A percentile compares a stretch with the other conserved stretches of the same genome.
Evolutionary conservation across 1,284 basidiomycete species (phyloP).

Genomic region (Trametes polyzona): DNA sequence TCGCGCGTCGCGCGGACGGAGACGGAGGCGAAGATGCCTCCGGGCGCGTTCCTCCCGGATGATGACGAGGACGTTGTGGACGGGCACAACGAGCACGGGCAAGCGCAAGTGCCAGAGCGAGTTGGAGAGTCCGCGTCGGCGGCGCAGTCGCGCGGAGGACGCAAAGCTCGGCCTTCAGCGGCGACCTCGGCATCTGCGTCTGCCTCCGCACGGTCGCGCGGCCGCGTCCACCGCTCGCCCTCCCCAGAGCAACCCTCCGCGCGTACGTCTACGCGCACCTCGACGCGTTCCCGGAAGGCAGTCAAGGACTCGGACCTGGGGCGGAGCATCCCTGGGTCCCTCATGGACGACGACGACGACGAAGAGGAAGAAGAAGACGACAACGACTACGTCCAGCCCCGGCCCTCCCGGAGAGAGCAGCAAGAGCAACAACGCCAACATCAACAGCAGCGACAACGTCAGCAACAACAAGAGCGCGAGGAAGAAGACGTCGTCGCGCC

Average conservation of each 20-base stretch:
- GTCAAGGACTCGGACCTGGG: conserved; percentile 33
- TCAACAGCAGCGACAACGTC: too few relatives aligned
- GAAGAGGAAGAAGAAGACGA: conserved; percentile 47
- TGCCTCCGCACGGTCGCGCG: conserved; percentile 5
- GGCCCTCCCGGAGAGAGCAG: background rate
- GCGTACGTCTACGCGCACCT: conserved; percentile 20
- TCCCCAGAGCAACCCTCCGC: conserved; percentile 9
- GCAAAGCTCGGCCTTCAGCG: background rate
- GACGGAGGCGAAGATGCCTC: conserved; percentile 36
- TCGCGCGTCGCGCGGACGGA: conserved; percentile 21
- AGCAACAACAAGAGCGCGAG: conserved; percentile 44
- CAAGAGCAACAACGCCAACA: too few relatives aligned
- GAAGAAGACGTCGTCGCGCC: conserved; percentile 59
- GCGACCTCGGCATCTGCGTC: background rate
- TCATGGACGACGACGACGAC: conserved; percentile 54
- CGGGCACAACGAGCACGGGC: background rate
- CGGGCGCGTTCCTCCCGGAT: conserved; percentile 42
- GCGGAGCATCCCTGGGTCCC: conserved; percentile 57
- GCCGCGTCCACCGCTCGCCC: conserved; percentile 9
- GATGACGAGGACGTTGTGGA: conserved; percentile 29
- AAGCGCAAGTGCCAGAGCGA: background rate
- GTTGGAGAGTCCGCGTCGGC: conserved; percentile 3
- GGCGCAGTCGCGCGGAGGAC: conserved; percentile 5
- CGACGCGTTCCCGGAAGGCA: conserved; percentile 22
- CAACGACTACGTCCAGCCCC: background rate